These are phyloP conservation scores for Aspergillus amoenus DNA, from an alignment of 2,329 filamentous ascomycete species.

Conservation along the genomic window DNA sequence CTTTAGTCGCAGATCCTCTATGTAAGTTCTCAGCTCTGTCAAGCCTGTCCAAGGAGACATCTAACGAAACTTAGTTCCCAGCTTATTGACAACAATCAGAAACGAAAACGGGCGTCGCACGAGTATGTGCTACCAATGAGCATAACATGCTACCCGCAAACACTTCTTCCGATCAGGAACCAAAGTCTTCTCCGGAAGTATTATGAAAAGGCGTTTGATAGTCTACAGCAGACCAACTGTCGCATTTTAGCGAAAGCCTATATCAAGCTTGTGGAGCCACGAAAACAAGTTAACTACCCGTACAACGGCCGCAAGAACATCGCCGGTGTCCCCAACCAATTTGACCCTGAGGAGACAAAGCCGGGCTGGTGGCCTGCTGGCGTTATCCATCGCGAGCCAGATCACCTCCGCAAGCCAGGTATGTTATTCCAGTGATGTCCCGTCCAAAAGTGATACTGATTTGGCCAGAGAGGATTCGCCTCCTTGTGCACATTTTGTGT, in stretches of 20 bases:
- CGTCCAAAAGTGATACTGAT: neutral
- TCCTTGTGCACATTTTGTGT: conserved; percentile 36
- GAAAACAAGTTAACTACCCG: conserved; percentile 38
- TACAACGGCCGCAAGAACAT: conserved; percentile 36
- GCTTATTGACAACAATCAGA: conserved; percentile 10
- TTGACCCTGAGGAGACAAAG: conserved; percentile 35
- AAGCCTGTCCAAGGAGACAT: neutral
- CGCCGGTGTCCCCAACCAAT: conserved; percentile 28
- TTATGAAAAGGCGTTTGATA: conserved; percentile 35
- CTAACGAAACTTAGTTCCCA: conserved; percentile 10
- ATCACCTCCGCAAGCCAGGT: conserved; percentile 35
- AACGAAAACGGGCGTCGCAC: conserved; percentile 19
- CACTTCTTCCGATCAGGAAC: conserved; percentile 26
- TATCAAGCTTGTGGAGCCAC: conserved; percentile 37
- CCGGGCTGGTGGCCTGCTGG: conserved; percentile 36
- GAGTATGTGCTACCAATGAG: conserved; percentile 23
- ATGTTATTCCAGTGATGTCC: conserved; percentile 2
- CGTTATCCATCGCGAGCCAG: conserved; percentile 34
- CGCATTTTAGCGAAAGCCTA: conserved; percentile 37
- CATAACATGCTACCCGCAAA: conserved; percentile 25
- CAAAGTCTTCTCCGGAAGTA: conserved; percentile 26
- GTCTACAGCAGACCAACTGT: conserved; percentile 37
- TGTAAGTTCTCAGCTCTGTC: neutral
- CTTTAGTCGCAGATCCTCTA: conserved; percentile 11
- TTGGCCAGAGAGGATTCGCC: conserved; percentile 26